Evolutionary conservation across 176 grass and related monocot species (phyloP), one percentile per base, ranked within the genome.

Genomic region (Musa itinerans): DNA sequence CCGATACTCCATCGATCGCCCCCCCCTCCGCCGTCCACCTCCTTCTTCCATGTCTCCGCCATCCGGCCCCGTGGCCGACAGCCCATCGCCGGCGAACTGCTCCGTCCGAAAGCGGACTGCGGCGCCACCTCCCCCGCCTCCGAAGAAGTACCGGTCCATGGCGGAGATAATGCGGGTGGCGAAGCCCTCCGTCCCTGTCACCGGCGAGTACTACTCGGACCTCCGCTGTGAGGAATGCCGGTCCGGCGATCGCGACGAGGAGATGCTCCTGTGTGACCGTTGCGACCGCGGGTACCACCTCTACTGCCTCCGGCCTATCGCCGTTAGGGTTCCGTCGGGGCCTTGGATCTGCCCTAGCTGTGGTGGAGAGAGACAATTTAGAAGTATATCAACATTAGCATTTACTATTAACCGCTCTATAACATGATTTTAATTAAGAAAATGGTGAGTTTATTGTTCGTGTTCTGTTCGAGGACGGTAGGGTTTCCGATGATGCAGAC

Each of bases 301-400:
- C 65, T 98, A 78, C 84, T 98, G 90, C 73, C 86, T 94, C 72
- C 88, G 90, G 17, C 95, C 95, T 52, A 94, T 98, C 80, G 78
- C 71, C 76, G 83, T 87, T 72, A 85, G 81, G 82, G 86, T 91
- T 86, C 95, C 95, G 12, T 70, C 81, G 6, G 88, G 88, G 0
- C 67, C 84, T 1, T 98, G 95, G 90, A 78, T 87, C 77, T 98
- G 95, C 84, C 84, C 90, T 65, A 63, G 54, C 77, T 98, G 95
- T 82, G 65, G 57, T 14, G 85, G 50, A 53, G 64, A 73, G 48
- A 77, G 62, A 43, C 77, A 77, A 75, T 57, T 76, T 57, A 83
- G 74, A 54, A 87, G 95, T 98, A 81, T 68, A 74, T 80, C 1
- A 15, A 10, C 14, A 20, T 2, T 11, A 10, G 55, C 25, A 6